Evolutionary conservation across 306 rosid genomes (phyloP).

Genomic region (Vigna nakashimae): DNA sequence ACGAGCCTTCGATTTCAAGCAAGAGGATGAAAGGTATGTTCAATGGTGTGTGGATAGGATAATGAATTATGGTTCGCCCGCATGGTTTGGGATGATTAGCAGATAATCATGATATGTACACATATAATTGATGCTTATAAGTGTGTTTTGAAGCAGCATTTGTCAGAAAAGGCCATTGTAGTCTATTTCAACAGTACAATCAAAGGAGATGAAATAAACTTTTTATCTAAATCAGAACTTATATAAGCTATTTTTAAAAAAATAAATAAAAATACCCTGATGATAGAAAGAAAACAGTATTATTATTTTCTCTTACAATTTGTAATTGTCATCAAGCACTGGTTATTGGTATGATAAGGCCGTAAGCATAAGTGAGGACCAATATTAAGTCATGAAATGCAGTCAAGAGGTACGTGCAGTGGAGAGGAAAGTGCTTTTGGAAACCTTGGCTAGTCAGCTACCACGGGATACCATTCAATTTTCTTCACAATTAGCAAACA

Average conservation of each 20-base stretch:
- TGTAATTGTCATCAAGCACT: neutral
- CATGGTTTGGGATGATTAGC: too few relatives aligned
- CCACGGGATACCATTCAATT: slow-evolving; percentile 63
- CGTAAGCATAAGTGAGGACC: neutral
- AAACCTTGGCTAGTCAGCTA: slow-evolving; percentile 75
- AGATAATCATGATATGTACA: neutral
- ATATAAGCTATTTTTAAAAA: too few relatives aligned
- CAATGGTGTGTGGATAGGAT: neutral
- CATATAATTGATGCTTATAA: too few relatives aligned
- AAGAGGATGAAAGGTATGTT: slow-evolving; percentile 76
- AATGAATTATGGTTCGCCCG: too few relatives aligned
- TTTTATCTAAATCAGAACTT: too few relatives aligned
- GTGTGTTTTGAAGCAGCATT: neutral
- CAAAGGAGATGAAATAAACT: too few relatives aligned
- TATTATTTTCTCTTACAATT: neutral
- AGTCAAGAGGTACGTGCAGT: slow-evolving; percentile 96
- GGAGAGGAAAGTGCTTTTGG: slow-evolving; percentile 83
- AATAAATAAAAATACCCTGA: too few relatives aligned
- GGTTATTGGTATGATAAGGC: neutral
- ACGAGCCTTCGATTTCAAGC: slow-evolving; percentile 80
- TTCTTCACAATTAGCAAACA: slow-evolving; percentile 70
- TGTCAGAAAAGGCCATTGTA: too few relatives aligned
- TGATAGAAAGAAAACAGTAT: too few relatives aligned
- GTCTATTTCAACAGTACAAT: too few relatives aligned
- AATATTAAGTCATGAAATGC: slow-evolving; percentile 29